Evolutionary conservation across 2,329 filamentous ascomycete genomes (phyloP), one percentile per base, ranked within the genome.

Genomic region (Scedosporium minutisporum): DNA sequence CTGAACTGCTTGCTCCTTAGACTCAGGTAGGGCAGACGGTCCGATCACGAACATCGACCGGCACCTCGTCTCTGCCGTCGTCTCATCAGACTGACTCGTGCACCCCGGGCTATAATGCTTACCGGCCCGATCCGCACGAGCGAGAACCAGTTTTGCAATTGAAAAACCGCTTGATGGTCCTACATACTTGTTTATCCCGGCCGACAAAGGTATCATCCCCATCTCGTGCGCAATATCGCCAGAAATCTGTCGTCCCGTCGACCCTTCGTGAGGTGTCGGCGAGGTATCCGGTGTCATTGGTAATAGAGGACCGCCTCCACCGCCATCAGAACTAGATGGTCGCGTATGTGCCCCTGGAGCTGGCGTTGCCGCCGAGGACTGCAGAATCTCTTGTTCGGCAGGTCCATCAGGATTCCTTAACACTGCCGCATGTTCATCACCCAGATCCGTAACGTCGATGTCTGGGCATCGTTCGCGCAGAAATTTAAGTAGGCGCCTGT

Each of bases 141-240:
- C 42, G 42, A 46, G 42, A 18, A 46, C 42, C n/a, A 46, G 6
- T 18, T 46, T 46, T 1, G 80, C 79, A 12, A 83, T 74, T 51
- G 82, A 81, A 63, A 81, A 82, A 1, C 81, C 82, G 44, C 81
- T 83, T 0, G 82, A 84, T 2, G 82, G 81, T 0, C 82, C 82
- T 14, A 84, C 79, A 58, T 84, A 84, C 79, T 53, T 75, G 72
- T 25, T 76, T 78, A 3, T 73, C 73, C 1, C 77, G 78, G 1
- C 78, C 76, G 1, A 76, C 67, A 3, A 65, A 65, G 62, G 66
- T 67, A 58, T 67, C 65, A 59, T 61, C 68, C 12, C 65, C 66
- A 38, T 61, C 57, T 27, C 61, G 63, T 33, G 65, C 48, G 1
- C 65, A 67, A 48, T 61, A 58, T 38, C 51, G 16, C 58, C 41